Base-by-base conservation (phyloP, 2,329 filamentous ascomycete genomes). In the Diplocarpon mali region DNA sequence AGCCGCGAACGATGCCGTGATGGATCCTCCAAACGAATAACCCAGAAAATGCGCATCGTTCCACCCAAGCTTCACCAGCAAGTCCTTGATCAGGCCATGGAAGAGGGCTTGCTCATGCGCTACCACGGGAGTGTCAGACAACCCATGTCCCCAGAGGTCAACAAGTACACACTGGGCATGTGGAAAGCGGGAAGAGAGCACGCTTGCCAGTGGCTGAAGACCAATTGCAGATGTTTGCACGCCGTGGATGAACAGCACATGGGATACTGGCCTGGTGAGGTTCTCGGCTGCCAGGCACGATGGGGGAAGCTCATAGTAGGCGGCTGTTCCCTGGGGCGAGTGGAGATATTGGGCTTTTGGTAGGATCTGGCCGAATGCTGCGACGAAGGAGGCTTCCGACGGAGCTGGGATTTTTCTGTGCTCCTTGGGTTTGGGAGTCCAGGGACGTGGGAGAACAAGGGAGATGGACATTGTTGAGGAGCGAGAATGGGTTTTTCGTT, bases 61-160 rank as follows among this genome's bases (percentile, higher is more conserved):
- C 72, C 71, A 75, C 0, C 42, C 11, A 0, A 75, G 48, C 2
- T 62, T 53, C 1, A 54, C 56, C 3, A 75, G 50, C 1, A 75
- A 24, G 0, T 46, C 47, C 5, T 67, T 61, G 0, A 75, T 43
- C 2, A 70, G 53, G 0, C 13, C 13, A 37, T 70, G 66, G 45
- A 76, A 75, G 1, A 74, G 47, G 0, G 43, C 32, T 0, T 66
- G 50, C 0, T 59, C 60, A 42, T 75, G 70, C 0, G 71, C 53
- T 0, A 54, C 27, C 1, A 69, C 2, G 0, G 72, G 72, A 0
- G 71, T 73, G 5, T 69, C 67, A 24, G 61, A 67, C n/a, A 76
- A 56, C 0, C 72, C 72, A 40, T 76, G 73, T 27, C 72, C 72
- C 70, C 69, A 75, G 10, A 69, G 64, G 44, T 76, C 72, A 12